Percentiles rank a stretch among this genome's conserved stretches.
These are phyloP conservation scores for Fusarium cicatricum DNA, from an alignment of 2,329 filamentous ascomycete genomes.

Conservation along the genomic window DNA sequence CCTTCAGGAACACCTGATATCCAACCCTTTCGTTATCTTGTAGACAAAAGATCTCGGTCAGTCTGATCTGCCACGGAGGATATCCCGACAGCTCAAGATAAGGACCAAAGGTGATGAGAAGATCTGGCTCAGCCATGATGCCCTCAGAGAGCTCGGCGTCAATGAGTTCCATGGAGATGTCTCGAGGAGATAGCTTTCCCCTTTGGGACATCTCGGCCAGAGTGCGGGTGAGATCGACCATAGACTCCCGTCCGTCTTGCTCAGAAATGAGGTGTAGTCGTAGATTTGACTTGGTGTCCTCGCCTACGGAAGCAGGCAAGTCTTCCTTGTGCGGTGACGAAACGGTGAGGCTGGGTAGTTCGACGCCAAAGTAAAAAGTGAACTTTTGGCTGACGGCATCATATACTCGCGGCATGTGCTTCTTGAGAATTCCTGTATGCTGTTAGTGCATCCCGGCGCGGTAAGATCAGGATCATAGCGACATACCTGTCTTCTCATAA, in stretches of 20 bases:
- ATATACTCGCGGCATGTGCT: slow-evolving; percentile 86
- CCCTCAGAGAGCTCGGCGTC: slow-evolving; percentile 84
- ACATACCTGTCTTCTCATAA: slow-evolving; percentile 86
- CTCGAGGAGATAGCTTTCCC: slow-evolving; percentile 79
- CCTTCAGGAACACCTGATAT: slow-evolving; percentile 92
- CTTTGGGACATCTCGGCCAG: slow-evolving; percentile 94
- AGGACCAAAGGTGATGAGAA: slow-evolving; percentile 87
- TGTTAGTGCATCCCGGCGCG: slow-evolving; percentile 15
- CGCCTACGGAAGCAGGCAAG: slow-evolving; percentile 41
- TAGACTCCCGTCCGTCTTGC: slow-evolving; percentile 89
- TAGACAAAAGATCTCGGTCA: slow-evolving; percentile 91
- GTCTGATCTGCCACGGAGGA: slow-evolving; percentile 92
- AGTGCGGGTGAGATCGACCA: slow-evolving; percentile 95
- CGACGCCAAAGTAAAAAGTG: slow-evolving; percentile 83
- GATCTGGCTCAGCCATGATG: slow-evolving; percentile 88
- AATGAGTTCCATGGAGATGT: slow-evolving; percentile 86
- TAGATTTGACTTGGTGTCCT: slow-evolving; percentile 53
- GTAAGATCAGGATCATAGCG: neutral
- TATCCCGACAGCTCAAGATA: slow-evolving; percentile 88
- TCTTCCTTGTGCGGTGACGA: slow-evolving; percentile 55
- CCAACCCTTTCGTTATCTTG: slow-evolving; percentile 83
- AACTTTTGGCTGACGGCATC: slow-evolving; percentile 81
- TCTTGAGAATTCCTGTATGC: slow-evolving; percentile 80
- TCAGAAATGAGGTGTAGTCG: slow-evolving; percentile 81
- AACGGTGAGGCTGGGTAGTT: slow-evolving; percentile 74